These are phyloP conservation scores for Colletotrichum sp. DNA, from an alignment of 2,329 filamentous ascomycete genomes.

Conservation along the genomic window DNA sequence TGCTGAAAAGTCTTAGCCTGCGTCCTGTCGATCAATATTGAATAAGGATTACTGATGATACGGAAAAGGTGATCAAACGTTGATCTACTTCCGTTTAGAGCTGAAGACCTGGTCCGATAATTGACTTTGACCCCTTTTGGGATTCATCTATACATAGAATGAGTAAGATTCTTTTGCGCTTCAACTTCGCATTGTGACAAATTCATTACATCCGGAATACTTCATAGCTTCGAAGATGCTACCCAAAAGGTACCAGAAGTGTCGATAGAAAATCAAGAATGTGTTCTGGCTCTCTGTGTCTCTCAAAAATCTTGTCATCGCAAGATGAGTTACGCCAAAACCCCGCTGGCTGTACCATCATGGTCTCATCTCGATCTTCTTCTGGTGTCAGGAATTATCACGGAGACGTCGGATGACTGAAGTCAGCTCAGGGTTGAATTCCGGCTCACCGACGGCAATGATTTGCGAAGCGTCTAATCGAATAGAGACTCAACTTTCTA, in stretches of 20 bases:
- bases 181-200: neutral
- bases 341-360: neutral
- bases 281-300: rapidly evolving
- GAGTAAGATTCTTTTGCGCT: neutral
- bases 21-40: neutral
- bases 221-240: rapidly evolving
- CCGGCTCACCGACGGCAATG: neutral
- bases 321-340: neutral
- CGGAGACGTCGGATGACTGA: neutral
- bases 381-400: neutral
- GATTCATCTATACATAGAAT: neutral
- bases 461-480: neutral
- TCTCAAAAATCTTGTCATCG: rapidly evolving
- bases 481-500: neutral
- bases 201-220: neutral
- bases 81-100: neutral
- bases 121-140: neutral
- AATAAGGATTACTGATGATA: neutral
- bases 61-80: neutral
- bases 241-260: neutral
- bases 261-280: neutral
- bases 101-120: neutral
- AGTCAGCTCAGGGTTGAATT: neutral
- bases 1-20: neutral
- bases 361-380: neutral